Evolutionary conservation across 2,329 filamentous ascomycete species (phyloP).

Genomic region (Raffaelea ambrosiae): DNA sequence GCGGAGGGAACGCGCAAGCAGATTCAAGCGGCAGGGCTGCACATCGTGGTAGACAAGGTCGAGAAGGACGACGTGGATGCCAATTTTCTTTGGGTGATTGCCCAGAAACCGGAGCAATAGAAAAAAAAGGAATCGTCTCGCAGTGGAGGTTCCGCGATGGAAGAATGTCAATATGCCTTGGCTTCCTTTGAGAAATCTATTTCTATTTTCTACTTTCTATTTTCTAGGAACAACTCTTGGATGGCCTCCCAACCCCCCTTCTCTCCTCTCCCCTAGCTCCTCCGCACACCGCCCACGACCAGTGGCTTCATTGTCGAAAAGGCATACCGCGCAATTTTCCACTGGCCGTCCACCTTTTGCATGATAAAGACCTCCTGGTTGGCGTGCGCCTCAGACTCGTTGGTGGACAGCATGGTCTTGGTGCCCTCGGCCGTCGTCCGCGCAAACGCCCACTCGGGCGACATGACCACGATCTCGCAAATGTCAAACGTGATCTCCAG

Average conservation of each 20-base stretch:
- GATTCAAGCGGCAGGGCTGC: slow-evolving; percentile 22
- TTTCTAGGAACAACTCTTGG: too few species aligned
- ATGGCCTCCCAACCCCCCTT: too few species aligned
- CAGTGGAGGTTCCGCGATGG: too few species aligned
- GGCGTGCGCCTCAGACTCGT: neutral
- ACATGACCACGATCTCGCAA: slow-evolving; percentile 2
- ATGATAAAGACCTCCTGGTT: slow-evolving; percentile 6
- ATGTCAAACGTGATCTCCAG: slow-evolving; percentile 1
- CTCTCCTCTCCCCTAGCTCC: neutral
- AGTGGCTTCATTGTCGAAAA: slow-evolving; percentile 6
- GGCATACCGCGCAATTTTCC: slow-evolving; percentile 5
- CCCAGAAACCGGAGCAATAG: slow-evolving; percentile 15
- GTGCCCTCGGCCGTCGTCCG: slow-evolving; percentile 4
- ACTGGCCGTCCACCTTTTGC: neutral
- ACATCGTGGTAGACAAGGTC: slow-evolving; percentile 23
- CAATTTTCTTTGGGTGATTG: slow-evolving; percentile 32
- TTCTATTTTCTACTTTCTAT: too few species aligned
- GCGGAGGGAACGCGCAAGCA: slow-evolving; percentile 21
- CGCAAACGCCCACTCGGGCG: slow-evolving; percentile 3
- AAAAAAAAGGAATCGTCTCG: too few species aligned
- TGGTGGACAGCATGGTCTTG: slow-evolving; percentile 1
- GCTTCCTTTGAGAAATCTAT: too few species aligned
- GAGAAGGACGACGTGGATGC: slow-evolving; percentile 21
- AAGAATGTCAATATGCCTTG: too few species aligned
- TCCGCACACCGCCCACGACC: neutral